Conservation (phyloP, 371 early-diverging fungal genomes). For the Mucor piriformis region DNA sequence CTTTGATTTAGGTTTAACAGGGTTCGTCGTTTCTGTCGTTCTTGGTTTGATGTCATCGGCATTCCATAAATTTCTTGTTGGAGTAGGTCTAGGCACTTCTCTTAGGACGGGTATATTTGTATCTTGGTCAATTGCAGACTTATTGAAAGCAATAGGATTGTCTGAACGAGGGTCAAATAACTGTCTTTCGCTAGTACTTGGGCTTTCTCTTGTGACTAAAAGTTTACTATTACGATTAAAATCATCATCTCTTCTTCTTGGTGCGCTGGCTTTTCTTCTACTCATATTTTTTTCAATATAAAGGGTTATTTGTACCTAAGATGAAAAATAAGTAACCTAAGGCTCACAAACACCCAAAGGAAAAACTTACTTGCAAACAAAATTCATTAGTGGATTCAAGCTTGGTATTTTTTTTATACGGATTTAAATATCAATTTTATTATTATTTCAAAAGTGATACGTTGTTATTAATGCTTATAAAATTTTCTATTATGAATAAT, state of each 20-base stretch:
- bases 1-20: background rate
- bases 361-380: conserved; percentile 4
- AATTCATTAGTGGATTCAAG: conserved; percentile 7
- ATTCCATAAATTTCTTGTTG: conserved; percentile 15
- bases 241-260: conserved; percentile 22
- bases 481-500: too few relatives aligned
- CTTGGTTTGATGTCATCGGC: too few relatives aligned
- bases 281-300: conserved; percentile 23
- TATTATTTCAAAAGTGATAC: too few relatives aligned
- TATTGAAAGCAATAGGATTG: conserved; percentile 45
- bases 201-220: conserved; percentile 8
- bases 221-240: conserved; percentile 19
- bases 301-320: conserved; percentile 14
- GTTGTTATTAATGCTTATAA: too few relatives aligned
- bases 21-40: background rate
- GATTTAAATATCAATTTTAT: background rate
- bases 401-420: background rate
- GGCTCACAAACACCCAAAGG: background rate
- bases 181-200: conserved; percentile 13
- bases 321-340: background rate
- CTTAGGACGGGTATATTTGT: background rate
- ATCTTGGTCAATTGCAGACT: background rate
- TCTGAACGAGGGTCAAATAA: conserved; percentile 45
- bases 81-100: background rate
- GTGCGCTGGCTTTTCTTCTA: conserved; percentile 20